Conservation (phyloP, 2,329 filamentous ascomycete genomes). For the Microdochium nivale region DNA sequence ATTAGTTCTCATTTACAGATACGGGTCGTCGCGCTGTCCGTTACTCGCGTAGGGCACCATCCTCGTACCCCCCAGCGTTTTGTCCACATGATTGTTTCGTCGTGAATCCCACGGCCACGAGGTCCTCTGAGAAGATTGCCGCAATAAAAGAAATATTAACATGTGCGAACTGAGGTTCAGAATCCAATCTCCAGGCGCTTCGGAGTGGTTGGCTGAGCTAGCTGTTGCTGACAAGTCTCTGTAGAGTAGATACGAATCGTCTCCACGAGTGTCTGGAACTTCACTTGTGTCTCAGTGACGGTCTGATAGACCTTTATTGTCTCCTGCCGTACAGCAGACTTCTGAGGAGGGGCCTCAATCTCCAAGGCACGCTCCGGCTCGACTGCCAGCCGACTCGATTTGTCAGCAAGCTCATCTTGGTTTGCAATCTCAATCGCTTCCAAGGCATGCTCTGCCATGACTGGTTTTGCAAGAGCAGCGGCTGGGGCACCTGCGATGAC, state of each 20-base stretch:
- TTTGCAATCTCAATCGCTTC: background rate
- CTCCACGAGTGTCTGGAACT: slow-evolving; percentile 21
- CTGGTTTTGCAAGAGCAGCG: slow-evolving; percentile 5
- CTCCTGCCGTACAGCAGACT: slow-evolving; percentile 18
- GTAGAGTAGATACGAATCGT: slow-evolving; percentile 6
- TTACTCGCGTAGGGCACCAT: no score
- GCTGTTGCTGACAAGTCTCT: background rate
- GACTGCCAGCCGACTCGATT: background rate
- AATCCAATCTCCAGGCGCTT: background rate
- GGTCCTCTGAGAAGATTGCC: no score
- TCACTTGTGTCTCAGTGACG: slow-evolving; percentile 22
- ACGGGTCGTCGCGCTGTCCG: background rate
- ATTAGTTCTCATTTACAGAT: background rate
- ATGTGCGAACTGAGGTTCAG: background rate
- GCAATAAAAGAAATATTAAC: no score
- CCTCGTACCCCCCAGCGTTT: background rate
- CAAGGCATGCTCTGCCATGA: background rate
- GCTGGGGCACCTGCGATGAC: background rate
- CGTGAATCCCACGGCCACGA: no score
- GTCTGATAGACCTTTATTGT: slow-evolving; percentile 25
- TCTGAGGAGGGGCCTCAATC: slow-evolving; percentile 9
- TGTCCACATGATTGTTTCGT: no score
- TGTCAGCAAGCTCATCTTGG: background rate
- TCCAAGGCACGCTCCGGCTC: slow-evolving; percentile 14
- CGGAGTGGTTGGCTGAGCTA: background rate